These are phyloP conservation scores for Neonectria coccinea DNA, from an alignment of 2,329 filamentous ascomycete genomes.

Conservation along the genomic window DNA sequence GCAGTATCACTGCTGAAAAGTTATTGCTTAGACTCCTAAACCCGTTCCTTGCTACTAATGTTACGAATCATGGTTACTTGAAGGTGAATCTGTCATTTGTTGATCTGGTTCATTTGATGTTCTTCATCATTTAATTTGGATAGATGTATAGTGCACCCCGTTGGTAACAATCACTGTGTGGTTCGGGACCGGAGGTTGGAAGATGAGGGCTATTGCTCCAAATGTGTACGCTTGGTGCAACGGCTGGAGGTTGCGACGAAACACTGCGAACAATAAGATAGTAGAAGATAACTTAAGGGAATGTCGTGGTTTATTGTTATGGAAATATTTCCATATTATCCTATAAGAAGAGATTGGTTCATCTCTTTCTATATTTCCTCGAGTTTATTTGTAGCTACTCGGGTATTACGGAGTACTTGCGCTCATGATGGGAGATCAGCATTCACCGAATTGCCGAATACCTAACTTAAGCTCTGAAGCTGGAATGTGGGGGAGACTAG, in stretches of 20 bases:
- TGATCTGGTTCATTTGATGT: neutral
- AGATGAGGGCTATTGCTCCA: neutral
- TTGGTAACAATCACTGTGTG: too few relatives aligned
- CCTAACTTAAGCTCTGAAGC: slow-evolving; percentile 17
- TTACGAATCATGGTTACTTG: neutral
- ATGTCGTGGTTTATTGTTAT: neutral
- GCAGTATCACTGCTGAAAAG: neutral
- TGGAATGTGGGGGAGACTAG: slow-evolving; percentile 34
- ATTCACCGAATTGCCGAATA: neutral
- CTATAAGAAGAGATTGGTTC: neutral
- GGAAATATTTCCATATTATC: too few relatives aligned
- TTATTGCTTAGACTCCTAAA: slow-evolving; percentile 11
- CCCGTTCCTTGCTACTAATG: slow-evolving; percentile 14
- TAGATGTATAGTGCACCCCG: neutral
- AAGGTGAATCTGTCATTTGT: neutral
- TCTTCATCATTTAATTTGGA: neutral
- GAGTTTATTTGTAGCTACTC: neutral
- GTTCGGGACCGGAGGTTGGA: too few relatives aligned
- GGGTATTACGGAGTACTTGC: neutral
- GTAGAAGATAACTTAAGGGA: neutral
- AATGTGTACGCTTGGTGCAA: neutral
- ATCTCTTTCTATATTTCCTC: neutral
- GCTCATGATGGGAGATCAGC: neutral
- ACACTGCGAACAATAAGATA: neutral
- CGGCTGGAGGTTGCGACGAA: neutral